Evolutionary conservation across 495 filamentous ascomycete genomes (phyloP).

Genomic region (Lentithecium fluviatile): DNA sequence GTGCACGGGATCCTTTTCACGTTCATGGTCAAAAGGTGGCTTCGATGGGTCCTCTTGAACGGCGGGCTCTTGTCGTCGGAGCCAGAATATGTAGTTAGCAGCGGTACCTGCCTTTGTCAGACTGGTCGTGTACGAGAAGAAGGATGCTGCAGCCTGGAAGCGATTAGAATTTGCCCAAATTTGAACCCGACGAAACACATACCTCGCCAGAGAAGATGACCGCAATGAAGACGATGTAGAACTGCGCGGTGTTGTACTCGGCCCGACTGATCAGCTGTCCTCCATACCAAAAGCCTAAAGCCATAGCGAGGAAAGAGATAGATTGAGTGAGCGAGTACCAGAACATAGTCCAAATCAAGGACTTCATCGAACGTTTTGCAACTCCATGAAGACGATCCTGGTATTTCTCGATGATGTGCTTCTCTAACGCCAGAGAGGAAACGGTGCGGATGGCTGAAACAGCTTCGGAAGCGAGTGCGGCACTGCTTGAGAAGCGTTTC

Average conservation of each 20-base stretch:
- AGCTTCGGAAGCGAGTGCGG: conserved; percentile 51
- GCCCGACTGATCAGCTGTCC: conserved; percentile 52
- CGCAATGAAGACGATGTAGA: conserved; percentile 80
- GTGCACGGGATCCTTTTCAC: conserved; percentile 9
- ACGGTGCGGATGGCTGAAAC: conserved; percentile 57
- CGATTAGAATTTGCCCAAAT: too few species aligned
- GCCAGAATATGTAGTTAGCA: conserved; percentile 45
- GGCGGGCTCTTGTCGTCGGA: conserved; percentile 12
- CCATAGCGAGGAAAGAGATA: conserved; percentile 75
- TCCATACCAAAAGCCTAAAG: conserved; percentile 79
- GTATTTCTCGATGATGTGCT: conserved; percentile 22
- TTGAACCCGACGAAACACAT: too few species aligned
- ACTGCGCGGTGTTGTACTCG: conserved; percentile 72
- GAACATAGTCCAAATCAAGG: conserved; percentile 46
- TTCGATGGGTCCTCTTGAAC: conserved; percentile 18
- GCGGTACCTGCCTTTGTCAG: conserved; percentile 87
- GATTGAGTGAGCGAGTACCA: conserved; percentile 82
- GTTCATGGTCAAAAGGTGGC: conserved; percentile 16
- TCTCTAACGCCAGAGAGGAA: conserved; percentile 50
- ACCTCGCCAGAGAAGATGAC: conserved; percentile 75
- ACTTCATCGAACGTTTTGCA: conserved; percentile 19
- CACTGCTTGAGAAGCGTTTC: conserved; percentile 38
- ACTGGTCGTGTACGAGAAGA: conserved; percentile 81
- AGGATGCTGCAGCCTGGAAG: conserved; percentile 64
- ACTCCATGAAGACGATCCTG: conserved; percentile 22